Evolutionary conservation across 1,139 yeast species (phyloP), one percentile per base, ranked within the genome.

Genomic region (Saccharomycopsis phalli): DNA sequence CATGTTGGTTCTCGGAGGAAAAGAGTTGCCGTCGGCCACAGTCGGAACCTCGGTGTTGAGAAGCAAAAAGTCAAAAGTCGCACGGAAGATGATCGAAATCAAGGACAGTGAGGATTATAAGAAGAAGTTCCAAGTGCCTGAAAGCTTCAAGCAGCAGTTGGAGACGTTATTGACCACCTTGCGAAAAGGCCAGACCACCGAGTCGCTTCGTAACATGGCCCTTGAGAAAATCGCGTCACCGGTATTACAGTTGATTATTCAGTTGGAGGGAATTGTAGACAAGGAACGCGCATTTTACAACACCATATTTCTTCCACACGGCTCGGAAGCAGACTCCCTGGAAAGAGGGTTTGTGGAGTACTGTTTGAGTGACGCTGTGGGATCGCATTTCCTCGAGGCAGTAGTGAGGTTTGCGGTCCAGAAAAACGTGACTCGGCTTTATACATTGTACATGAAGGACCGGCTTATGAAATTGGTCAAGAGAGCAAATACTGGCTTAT

Each of bases 21-120:
- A 80, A 52, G 79, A 77, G 46, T 63, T 86, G 46, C 94, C 94
- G n/a, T 77, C 91, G 2, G 64, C 91, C 2, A 74, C 81, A 1
- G 68, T 71, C 50, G 71, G 83, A 16, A 80, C 83, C 51, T 80
- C 93, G 1, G 73, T 83, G 3, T 66, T 87, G 50, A 72, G 98
- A 56, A 82, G 94, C 32, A 86, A 86, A 54, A 84, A 76, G 56
- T 81, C 94, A 26, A 82, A 83, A 55, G 81, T 83, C 55, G 95
- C 96, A 1, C 74, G 97, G 58, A 87, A 87, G 58, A 82, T 83
- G 91, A 83, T 86, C 52, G 94, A 84, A 52, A 79, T 88, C 39
- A 79, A 78, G 53, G 95, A 83, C 53, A 79, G 70, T 47, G 77
- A 73, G 10, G 84, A 78, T 50, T 81, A 77, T 54, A 70, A 74